Evolutionary conservation across 306 rosid species (phyloP).

Genomic region (Crotalaria pallida): DNA sequence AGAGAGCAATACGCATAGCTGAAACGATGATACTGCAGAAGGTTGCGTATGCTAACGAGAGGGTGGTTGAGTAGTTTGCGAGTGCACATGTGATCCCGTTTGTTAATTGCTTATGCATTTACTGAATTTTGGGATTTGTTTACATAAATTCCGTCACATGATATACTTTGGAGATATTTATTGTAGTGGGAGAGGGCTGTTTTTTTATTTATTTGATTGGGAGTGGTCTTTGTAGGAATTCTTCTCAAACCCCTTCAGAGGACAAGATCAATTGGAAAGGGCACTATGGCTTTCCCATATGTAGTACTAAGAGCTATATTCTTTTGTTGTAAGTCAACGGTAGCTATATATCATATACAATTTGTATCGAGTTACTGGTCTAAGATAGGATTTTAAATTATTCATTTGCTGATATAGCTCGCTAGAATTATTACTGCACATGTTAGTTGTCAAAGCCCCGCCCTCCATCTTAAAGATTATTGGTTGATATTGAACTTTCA

Average conservation of each 20-base stretch:
- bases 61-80: constrained; percentile 46
- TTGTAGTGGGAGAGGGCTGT: constrained; percentile 41
- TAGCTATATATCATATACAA: constrained; percentile 29
- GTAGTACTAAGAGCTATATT: constrained; percentile 55
- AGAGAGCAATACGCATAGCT: constrained; percentile 81
- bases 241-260: constrained; percentile 32
- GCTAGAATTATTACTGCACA: constrained; percentile 19
- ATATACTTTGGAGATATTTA: constrained; percentile 36
- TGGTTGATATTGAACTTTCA: too few species aligned
- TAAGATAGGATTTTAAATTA: constrained; percentile 28
- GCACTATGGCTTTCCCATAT: constrained; percentile 42
- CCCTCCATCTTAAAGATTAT: too few species aligned
- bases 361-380: constrained; percentile 21
- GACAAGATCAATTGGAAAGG: constrained; percentile 36
- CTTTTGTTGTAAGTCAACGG: constrained; percentile 46
- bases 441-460: constrained; percentile 13
- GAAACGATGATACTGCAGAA: constrained; percentile 94
- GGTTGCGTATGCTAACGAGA: constrained; percentile 85
- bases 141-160: constrained; percentile 28
- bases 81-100: constrained; percentile 25
- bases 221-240: constrained; percentile 35
- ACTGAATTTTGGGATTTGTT: constrained; percentile 41
- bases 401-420: constrained; percentile 17
- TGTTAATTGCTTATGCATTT: constrained; percentile 35
- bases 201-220: constrained; percentile 22